Evolutionary conservation across 176 grass and related monocot species (phyloP).

Genomic region (Zea mays): Zm-B73-REFERENCE-NAM-5.0 NC_050098.1:194839001-194839500

Average conservation of each 20-base stretch:
- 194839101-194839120: constrained; percentile 25
- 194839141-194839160: constrained; percentile 36
- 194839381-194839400: constrained; percentile 57
- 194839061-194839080: constrained; percentile 59
- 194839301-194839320: not conserved
- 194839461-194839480: constrained; percentile 67
- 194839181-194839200: constrained; percentile 70
- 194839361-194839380: constrained; percentile 79
- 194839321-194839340: constrained; percentile 14
- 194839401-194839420: constrained; percentile 51
- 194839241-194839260: constrained; percentile 63
- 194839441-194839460: constrained; percentile 56
- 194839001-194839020: constrained; percentile 71
- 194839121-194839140: constrained; percentile 22
- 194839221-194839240: constrained; percentile 51
- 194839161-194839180: constrained; percentile 59
- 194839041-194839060: constrained; percentile 48
- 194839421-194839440: constrained; percentile 49
- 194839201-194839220: constrained; percentile 78
- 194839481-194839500: constrained; percentile 61
- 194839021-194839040: constrained; percentile 74
- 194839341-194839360: constrained; percentile 12
- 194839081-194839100: constrained; percentile 23
- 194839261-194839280: constrained; percentile 66
- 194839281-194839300: constrained; percentile 56